phyloP scores from a whole-genome alignment of 139 green algal species.

The Astrephomene gubernaculifera region DNA sequence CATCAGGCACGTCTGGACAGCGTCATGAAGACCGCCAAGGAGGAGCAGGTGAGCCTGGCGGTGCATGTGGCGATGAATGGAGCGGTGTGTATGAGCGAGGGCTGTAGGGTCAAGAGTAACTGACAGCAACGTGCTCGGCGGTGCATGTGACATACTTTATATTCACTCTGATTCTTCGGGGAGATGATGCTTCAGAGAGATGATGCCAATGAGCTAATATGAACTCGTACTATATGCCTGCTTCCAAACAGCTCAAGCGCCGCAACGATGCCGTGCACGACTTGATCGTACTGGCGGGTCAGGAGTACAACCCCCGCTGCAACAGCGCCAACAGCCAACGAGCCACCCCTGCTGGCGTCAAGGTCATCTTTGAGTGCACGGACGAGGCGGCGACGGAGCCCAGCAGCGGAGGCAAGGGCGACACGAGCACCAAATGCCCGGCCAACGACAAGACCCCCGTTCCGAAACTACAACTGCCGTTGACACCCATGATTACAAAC shows the following conservation, averaged over 20 bases:
- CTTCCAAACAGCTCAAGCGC: slow-evolving; percentile 9
- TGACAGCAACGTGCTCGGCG: too few relatives aligned
- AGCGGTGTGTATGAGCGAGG: too few relatives aligned
- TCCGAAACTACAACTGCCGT: too few relatives aligned
- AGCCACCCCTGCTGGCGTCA: neutral
- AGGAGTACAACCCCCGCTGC: neutral
- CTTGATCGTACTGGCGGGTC: slow-evolving; percentile 6
- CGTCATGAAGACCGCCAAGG: neutral
- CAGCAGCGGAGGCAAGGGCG: neutral
- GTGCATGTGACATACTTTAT: too few relatives aligned
- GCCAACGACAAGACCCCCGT: neutral
- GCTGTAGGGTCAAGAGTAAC: too few relatives aligned
- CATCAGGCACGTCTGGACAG: neutral
- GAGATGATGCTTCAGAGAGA: too few relatives aligned
- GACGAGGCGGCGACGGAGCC: neutral
- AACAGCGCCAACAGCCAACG: neutral
- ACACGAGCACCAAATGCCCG: neutral
- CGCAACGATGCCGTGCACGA: slow-evolving; percentile 31
- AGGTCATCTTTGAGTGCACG: neutral
- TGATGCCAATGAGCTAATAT: too few relatives aligned
- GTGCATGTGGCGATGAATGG: too few relatives aligned
- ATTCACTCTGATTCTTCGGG: too few relatives aligned
- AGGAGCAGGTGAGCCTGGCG: neutral
- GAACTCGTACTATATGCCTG: too few relatives aligned
- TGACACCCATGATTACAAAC: too few relatives aligned